Evolutionary conservation across 2,329 filamentous ascomycete species (phyloP).

Genomic region (Cladosporium sp.): DNA sequence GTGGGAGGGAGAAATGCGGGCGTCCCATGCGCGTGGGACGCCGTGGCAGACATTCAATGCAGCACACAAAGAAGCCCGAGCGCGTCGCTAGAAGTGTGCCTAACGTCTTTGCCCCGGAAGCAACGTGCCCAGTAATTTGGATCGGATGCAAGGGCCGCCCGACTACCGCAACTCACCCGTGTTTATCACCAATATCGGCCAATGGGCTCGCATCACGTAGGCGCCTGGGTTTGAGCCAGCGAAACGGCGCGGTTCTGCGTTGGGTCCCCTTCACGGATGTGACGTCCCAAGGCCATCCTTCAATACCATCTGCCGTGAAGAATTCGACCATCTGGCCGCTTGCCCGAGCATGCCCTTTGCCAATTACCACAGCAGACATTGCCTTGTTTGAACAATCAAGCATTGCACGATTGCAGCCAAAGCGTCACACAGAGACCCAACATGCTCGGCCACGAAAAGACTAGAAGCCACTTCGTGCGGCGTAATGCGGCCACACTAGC

Average conservation of each 20-base stretch:
- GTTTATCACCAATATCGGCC: background rate
- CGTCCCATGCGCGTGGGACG: background rate
- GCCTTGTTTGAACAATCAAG: background rate
- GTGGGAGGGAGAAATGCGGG: background rate
- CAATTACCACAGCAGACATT: background rate
- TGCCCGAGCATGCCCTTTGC: background rate
- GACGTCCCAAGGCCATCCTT: background rate
- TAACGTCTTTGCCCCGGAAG: background rate
- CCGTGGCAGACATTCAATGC: background rate
- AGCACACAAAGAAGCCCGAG: background rate
- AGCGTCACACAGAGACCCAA: background rate
- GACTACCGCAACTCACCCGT: background rate
- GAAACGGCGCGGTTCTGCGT: background rate
- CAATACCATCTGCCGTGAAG: background rate
- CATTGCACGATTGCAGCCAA: background rate
- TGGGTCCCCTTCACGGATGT: background rate
- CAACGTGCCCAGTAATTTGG: slow-evolving; percentile 1
- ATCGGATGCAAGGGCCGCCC: slow-evolving; percentile 8
- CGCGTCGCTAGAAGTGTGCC: background rate
- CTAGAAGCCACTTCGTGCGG: background rate
- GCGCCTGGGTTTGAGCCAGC: background rate
- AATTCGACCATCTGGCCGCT: background rate
- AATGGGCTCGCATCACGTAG: background rate
- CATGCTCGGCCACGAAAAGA: background rate
- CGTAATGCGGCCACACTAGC: background rate